Evolutionary conservation across 208 protist species (phyloP), one percentile per base, ranked within the genome.

Genomic region (Leishmania turanica): DNA sequence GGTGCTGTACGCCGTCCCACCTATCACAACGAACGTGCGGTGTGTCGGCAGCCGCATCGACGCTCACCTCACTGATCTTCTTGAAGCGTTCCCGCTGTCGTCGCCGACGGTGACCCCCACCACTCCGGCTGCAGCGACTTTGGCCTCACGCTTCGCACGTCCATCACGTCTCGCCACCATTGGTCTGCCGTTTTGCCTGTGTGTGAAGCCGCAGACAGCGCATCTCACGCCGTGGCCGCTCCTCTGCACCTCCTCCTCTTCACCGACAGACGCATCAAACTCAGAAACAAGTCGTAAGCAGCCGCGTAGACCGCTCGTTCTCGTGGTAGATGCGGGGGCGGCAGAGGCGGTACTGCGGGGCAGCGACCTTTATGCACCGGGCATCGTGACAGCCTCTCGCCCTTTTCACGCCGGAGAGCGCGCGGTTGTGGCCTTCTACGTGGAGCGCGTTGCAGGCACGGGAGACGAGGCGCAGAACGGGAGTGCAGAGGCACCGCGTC

Each of bases 261-360:
- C 78, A 54, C 27, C 62, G 40, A 56, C 40, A 49, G 51, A 2
- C 19, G 45, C n/a, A 42, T 40, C n/a, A 58, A 37, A 54, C 27
- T 17, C 45, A 54, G 42, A 13, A 54, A 37, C 24, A 45, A 51
- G n/a, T 73, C 24, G 69, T 37, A 17, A 54, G 40, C 69, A 51
- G 27, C 47, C 69, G 9, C 54, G 69, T 53, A 73, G 24, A 54
- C 40, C 69, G 24, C 69, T 76, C 49, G 72, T 87, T 40, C 87
- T 96, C 64, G 87, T 98, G 15, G 95, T 98, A 24, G 91, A 97
- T 78, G 74, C 70, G 11, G 78, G 88, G 37, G 97, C 95, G 65
- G 96, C 89, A 51, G 95, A 98, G 82, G 94, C 96, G 47, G 93
- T 98, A 47, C 84, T 98, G 49, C 92, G 96, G 4, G 95, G 96